Percentiles rank a stretch among this genome's conserved stretches.
These are phyloP conservation scores for Melocanna baccifera DNA, from an alignment of 176 grass and related monocot genomes.

Conservation along the genomic window DNA sequence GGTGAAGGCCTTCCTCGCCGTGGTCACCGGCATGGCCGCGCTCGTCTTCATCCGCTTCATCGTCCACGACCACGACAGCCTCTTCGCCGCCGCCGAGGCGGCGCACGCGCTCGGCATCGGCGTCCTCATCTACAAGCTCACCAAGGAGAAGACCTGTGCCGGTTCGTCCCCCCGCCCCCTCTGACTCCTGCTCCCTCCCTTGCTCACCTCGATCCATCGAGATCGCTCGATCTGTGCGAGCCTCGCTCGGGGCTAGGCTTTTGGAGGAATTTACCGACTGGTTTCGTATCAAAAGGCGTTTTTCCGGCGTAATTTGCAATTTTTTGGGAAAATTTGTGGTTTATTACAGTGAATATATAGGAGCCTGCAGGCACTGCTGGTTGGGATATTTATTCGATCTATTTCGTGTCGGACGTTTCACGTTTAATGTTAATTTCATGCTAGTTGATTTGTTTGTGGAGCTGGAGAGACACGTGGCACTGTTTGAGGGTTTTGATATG, in stretches of 20 bases:
- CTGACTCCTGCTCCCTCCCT: background rate
- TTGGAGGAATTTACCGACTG: background rate
- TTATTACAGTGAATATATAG: background rate
- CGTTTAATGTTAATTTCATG: background rate
- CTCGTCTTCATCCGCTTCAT: slow-evolving; percentile 94
- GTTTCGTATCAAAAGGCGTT: background rate
- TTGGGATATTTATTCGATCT: slow-evolving; percentile 28
- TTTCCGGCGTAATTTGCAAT: background rate
- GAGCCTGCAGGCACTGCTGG: background rate
- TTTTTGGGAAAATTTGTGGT: background rate
- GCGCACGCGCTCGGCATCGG: slow-evolving; percentile 85
- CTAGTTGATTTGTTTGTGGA: background rate
- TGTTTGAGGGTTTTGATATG: background rate
- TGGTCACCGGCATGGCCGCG: slow-evolving; percentile 89
- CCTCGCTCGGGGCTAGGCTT: background rate
- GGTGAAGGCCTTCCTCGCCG: slow-evolving; percentile 96
- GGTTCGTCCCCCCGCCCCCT: slow-evolving; percentile 39
- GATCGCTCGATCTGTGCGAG: slow-evolving; percentile 19
- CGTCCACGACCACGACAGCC: slow-evolving; percentile 97
- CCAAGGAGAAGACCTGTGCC: slow-evolving; percentile 95
- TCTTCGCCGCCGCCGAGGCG: slow-evolving; percentile 92
- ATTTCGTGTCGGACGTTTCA: background rate
- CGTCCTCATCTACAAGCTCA: slow-evolving; percentile 96
- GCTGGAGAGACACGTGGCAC: background rate
- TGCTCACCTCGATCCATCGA: slow-evolving; percentile 16